A percentile compares a stretch with the other conserved stretches of the same genome.
Evolutionary conservation across 805 yeast genomes (phyloP).

Genomic region (Kuraishia hungarica): DNA sequence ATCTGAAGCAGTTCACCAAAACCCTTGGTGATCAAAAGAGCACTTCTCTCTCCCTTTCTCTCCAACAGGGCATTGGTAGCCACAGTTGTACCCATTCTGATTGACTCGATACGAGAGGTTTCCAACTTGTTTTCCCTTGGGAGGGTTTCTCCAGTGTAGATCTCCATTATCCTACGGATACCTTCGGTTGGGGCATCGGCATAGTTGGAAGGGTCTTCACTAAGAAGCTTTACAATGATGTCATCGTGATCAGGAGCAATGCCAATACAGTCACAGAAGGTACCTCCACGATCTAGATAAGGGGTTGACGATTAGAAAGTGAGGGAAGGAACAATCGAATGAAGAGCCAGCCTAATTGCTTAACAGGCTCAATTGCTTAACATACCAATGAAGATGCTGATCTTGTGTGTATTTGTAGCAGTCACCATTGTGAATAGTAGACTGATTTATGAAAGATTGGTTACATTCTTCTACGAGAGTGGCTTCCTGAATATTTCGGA

Average conservation of each 20-base stretch:
- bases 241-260: conserved; percentile 32
- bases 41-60: conserved; percentile 85
- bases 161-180: conserved; percentile 67
- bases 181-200: conserved; percentile 92
- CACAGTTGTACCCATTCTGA: conserved; percentile 90
- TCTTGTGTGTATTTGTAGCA: too few species aligned
- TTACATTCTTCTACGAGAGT: too few species aligned
- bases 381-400: too few species aligned
- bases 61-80: conserved; percentile 94
- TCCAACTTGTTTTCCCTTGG: conserved; percentile 56
- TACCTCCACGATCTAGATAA: conserved; percentile 59
- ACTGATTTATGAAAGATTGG: too few species aligned
- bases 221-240: conserved; percentile 70
- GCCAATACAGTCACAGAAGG: conserved; percentile 69
- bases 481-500: too few species aligned
- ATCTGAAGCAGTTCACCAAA: conserved; percentile 74
- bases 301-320: neutral
- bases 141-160: conserved; percentile 40
- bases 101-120: conserved; percentile 51
- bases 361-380: too few species aligned
- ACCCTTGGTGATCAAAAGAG: conserved; percentile 80
- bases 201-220: conserved; percentile 85
- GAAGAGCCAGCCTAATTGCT: too few species aligned
- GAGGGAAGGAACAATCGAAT: too few species aligned
- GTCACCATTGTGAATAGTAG: too few species aligned